Conservation (phyloP, 352 stramenopile genomes). For the Phytophthora colocasiae region DNA sequence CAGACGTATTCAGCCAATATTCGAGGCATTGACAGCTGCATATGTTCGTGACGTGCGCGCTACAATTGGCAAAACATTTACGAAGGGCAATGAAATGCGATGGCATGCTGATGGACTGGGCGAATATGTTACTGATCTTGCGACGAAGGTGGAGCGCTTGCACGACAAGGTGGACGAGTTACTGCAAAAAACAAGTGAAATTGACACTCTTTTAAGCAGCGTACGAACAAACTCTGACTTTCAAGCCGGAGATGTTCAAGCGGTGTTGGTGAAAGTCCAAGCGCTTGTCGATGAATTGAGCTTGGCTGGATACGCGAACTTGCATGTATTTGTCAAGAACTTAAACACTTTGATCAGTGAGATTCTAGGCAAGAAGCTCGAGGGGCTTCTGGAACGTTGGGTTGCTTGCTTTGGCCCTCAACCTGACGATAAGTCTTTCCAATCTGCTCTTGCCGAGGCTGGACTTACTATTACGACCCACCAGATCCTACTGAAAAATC, state of each 20-base stretch:
- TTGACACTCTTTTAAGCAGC: slow-evolving; percentile 91
- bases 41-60: slow-evolving; percentile 87
- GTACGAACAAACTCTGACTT: slow-evolving; percentile 73
- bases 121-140: slow-evolving; percentile 89
- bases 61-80: slow-evolving; percentile 90
- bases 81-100: slow-evolving; percentile 89
- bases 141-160: slow-evolving; percentile 95
- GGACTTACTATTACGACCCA: slow-evolving; percentile 69
- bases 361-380: slow-evolving; percentile 86
- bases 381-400: slow-evolving; percentile 70
- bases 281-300: slow-evolving; percentile 95
- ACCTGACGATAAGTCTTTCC: slow-evolving; percentile 67
- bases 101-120: slow-evolving; percentile 89
- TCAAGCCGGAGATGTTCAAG: slow-evolving; percentile 49
- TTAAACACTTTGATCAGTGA: slow-evolving; percentile 89
- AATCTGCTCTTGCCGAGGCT: slow-evolving; percentile 51
- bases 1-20: slow-evolving; percentile 83
- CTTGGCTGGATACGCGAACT: slow-evolving; percentile 94
- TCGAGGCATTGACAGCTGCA: slow-evolving; percentile 74
- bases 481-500: slow-evolving; percentile 97
- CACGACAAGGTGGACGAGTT: slow-evolving; percentile 99
- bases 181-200: slow-evolving; percentile 91
- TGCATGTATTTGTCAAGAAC: slow-evolving; percentile 92
- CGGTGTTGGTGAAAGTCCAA: slow-evolving; percentile 90
- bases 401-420: slow-evolving; percentile 68